Percentiles rank a stretch among this genome's conserved stretches.
Evolutionary conservation across 2,329 filamentous ascomycete species (phyloP).

Genomic region (Elsinoe australis): DNA sequence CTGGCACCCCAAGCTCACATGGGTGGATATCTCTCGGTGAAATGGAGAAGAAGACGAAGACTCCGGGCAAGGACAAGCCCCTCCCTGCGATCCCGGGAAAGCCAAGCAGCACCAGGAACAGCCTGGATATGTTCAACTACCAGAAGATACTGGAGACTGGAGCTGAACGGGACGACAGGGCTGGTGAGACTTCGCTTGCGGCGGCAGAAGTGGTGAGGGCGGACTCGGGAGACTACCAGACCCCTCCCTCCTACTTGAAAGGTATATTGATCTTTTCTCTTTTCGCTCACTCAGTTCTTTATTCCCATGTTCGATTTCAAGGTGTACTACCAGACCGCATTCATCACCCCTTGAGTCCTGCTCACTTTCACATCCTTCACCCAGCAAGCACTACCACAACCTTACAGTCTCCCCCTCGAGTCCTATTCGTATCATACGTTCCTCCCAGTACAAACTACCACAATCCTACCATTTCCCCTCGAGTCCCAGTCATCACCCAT

Average conservation of each 20-base stretch:
- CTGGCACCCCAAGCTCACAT: not conserved
- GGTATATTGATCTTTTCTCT: no score
- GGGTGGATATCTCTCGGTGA: not conserved
- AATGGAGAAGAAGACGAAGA: not conserved
- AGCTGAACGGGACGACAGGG: not conserved
- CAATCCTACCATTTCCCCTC: not conserved
- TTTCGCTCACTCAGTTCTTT: no score
- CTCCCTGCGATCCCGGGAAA: not conserved
- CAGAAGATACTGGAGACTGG: not conserved
- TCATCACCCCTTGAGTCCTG: no score
- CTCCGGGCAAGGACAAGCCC: not conserved
- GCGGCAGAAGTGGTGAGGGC: no score
- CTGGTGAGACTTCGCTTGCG: not conserved
- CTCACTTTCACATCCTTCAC: no score
- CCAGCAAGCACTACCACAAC: no score
- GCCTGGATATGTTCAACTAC: conserved; percentile 12
- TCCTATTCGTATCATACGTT: no score
- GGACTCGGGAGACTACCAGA: not conserved
- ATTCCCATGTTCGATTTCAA: no score
- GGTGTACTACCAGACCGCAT: not conserved
- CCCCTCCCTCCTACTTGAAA: not conserved
- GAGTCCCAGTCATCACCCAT: not conserved
- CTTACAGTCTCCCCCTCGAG: no score
- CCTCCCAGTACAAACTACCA: no score
- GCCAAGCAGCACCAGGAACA: not conserved